Base-by-base conservation (phyloP, 2,329 filamentous ascomycete genomes). In the Stachybotrys chlorohalonatus region DNA sequence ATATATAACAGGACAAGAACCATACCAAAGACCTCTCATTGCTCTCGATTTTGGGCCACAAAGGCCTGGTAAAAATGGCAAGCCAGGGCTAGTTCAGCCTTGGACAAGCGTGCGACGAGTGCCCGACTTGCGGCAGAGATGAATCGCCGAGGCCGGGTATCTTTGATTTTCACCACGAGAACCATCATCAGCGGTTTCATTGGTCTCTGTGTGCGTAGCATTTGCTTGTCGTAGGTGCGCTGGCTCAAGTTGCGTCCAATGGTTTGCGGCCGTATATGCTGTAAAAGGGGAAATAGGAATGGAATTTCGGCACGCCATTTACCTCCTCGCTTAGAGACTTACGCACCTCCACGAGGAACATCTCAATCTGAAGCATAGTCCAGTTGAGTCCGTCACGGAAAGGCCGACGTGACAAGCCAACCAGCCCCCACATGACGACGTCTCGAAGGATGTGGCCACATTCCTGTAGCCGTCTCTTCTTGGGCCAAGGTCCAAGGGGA, bases 401-500 rank as follows among this genome's bases (percentile, higher is more conserved):
- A 1, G 73, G 70, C 30, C 66, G 64, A 49, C 70, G 64, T 8
- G 70, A 62, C 8, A 75, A 57, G 2, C 73, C 73, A 31, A 69
- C 62, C 31, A 76, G 65, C 2, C 72, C 72, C 63, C 70, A 68
- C 60, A 73, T 65, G 53, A 73, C 64, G 5, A 71, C 70, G 31
- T 75, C 74, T 39, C 74, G 67, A 56, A 79, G 60, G 30, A 79
- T 69, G 36, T 75, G 66, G 1, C 77, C 77, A 57, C 74, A 77
- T 42, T 74, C 68, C 50, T 73, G 69, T 17, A 77, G 68, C 4
- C 72, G 68, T 31, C 67, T 61, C 54, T 70, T 69, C 51, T 69
- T 68, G 3, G 77, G 70, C 78, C 78, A 81, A 3, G 71, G 64
- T 15, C 78, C 78, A 1, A 79, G 62, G 5, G 78, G 78, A 7